Base-by-base conservation (phyloP, 257 asterid species). In the Nicotiana sylvestris region DNA sequence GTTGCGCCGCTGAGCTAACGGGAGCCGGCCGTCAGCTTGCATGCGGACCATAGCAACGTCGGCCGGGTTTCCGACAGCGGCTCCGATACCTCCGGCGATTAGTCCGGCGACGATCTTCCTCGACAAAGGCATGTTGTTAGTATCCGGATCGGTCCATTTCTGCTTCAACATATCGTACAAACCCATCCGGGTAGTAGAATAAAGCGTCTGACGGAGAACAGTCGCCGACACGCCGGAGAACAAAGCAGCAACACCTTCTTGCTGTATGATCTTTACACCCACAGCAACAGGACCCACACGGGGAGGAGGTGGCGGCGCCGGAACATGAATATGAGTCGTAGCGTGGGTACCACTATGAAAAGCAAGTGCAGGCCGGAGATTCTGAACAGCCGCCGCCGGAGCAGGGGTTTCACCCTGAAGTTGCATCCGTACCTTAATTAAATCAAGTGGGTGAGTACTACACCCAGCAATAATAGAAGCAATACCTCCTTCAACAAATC, bases 21-120 rank as follows among this genome's bases (percentile, higher is more conserved):
- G 98, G 76, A 95, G 98, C 1, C 98, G 91, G 2, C 98, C 98
- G 77, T 95, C 98, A 12, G 98, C 98, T 76, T 95, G 98, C 98
- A 95, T 95, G 12, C 98, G 93, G 0, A 95, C 98, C 98, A 95
- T 95, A 0, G 98, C 97, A 6, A 95, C 94, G 57, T 95, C 98
- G 9, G 98, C 98, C 0, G 98, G 98, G 77, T 95, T 95, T 0
- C 98, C 98, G 2, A 92, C 94, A 11, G 97, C 97, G 56, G 98
- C 98, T 2, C 98, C 98, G 69, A 95, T 21, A 0, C 95, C 98
- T 0, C 98, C 98, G 84, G 98, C 97, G 17, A 95, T 81, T 0
- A 95, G 84, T 1, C 98, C 98, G 30, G 98, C 98, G 7, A 82
- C 69, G 51, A 95, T 93, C 84, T 95, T 95, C 30, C 81, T 86